A percentile compares a stretch with the other conserved stretches of the same genome.
phyloP scores from a whole-genome alignment of 306 rosid genomes.

The Acmispon strigosus region DNA sequence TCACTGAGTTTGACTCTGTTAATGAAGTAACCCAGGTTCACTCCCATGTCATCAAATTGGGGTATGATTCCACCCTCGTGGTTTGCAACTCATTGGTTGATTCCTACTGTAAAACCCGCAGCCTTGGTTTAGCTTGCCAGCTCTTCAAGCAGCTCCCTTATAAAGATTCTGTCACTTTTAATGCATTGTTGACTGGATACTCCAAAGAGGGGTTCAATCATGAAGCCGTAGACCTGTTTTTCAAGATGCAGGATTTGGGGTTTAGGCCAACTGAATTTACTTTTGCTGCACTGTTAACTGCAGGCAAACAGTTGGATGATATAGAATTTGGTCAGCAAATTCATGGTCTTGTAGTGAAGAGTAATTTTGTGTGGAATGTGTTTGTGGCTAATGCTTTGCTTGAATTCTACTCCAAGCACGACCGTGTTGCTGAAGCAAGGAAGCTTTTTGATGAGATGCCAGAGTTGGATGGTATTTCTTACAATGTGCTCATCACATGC shows the following conservation, averaged over 20 bases:
- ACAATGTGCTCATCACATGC: conserved; percentile 58
- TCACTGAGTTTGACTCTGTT: conserved; percentile 37
- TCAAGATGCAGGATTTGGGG: conserved; percentile 54
- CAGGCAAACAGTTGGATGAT: conserved; percentile 58
- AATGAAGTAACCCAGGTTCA: conserved; percentile 63
- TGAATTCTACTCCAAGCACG: conserved; percentile 79
- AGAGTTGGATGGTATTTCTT: conserved; percentile 75
- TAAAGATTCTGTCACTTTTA: conserved; percentile 72
- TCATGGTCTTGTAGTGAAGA: conserved; percentile 61
- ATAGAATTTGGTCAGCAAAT: conserved; percentile 56
- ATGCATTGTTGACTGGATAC: conserved; percentile 69
- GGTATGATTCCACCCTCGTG: conserved; percentile 48
- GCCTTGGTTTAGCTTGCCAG: conserved; percentile 43
- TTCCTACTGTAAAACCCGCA: conserved; percentile 63
- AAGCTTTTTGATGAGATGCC: conserved; percentile 73
- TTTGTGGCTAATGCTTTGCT: conserved; percentile 91
- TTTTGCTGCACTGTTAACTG: conserved; percentile 66
- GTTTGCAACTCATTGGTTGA: conserved; percentile 86
- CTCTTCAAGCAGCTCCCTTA: conserved; percentile 44
- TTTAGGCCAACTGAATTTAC: conserved; percentile 67
- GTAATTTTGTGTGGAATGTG: conserved; percentile 60
- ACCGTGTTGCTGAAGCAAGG: conserved; percentile 39
- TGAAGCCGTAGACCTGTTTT: conserved; percentile 57
- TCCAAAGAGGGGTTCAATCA: conserved; percentile 55
- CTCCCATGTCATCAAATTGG: conserved; percentile 48